phyloP scores from a whole-genome alignment of 2,329 filamentous ascomycete species.

The Diaporthe batatas region DNA sequence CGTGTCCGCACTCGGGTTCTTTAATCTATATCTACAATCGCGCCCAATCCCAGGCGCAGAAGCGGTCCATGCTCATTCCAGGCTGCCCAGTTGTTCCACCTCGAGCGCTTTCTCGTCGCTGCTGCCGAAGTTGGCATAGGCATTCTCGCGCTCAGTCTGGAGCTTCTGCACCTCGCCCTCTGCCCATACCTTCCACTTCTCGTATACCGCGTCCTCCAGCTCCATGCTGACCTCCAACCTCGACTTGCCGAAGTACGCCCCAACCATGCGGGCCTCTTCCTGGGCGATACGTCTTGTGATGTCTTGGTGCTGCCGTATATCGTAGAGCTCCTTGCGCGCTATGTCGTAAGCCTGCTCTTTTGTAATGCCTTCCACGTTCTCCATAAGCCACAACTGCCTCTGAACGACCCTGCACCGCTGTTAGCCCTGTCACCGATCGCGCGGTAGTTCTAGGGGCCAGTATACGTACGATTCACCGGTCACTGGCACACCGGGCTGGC shows the following conservation, averaged over 20 bases:
- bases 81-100: slow-evolving; percentile 36
- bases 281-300: slow-evolving; percentile 84
- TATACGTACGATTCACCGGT: slow-evolving; percentile 83
- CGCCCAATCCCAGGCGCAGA: neutral
- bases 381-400: slow-evolving; percentile 88
- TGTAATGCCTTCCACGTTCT: slow-evolving; percentile 67
- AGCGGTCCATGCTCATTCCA: slow-evolving; percentile 11
- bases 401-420: slow-evolving; percentile 81
- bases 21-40: slow-evolving; percentile 14
- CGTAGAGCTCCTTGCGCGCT: slow-evolving; percentile 92
- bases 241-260: slow-evolving; percentile 88
- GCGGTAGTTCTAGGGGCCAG: neutral
- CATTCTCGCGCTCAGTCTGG: slow-evolving; percentile 56
- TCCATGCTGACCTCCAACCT: slow-evolving; percentile 82
- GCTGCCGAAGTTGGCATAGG: slow-evolving; percentile 59
- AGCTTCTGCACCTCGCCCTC: slow-evolving; percentile 58
- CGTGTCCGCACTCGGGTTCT: neutral
- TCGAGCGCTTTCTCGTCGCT: slow-evolving; percentile 50
- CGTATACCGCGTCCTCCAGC: slow-evolving; percentile 83
- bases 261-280: slow-evolving; percentile 88
- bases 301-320: slow-evolving; percentile 83
- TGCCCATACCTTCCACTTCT: slow-evolving; percentile 90
- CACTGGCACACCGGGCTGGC: slow-evolving; percentile 80
- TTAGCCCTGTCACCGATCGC: slow-evolving; percentile 13
- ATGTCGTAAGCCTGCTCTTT: slow-evolving; percentile 83